Conservation (phyloP, 306 rosid genomes). For the Fragaria ananassa region DNA sequence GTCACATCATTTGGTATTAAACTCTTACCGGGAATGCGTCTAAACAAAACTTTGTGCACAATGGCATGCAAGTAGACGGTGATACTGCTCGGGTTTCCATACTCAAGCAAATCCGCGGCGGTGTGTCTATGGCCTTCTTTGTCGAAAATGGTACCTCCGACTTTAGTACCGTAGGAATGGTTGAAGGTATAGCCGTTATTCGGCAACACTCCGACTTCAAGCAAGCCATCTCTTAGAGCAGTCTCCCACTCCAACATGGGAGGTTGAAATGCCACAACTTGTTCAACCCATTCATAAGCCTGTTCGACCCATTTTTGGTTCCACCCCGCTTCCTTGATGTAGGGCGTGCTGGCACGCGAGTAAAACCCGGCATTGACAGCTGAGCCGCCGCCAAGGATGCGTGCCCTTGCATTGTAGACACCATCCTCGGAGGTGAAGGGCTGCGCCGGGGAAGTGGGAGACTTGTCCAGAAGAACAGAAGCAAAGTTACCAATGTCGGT, state of each 20-base stretch:
- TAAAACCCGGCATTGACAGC: slow-evolving; percentile 71
- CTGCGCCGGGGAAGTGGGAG: slow-evolving; percentile 54
- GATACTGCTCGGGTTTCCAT: slow-evolving; percentile 52
- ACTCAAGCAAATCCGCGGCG: slow-evolving; percentile 67
- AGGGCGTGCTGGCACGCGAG: slow-evolving; percentile 37
- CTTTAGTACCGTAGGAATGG: slow-evolving; percentile 60
- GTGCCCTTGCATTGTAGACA: slow-evolving; percentile 47
- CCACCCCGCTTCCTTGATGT: slow-evolving; percentile 48
- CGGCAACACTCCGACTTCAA: slow-evolving; percentile 63
- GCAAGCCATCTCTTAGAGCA: slow-evolving; percentile 54
- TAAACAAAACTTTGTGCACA: slow-evolving; percentile 54
- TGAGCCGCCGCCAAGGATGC: slow-evolving; percentile 63
- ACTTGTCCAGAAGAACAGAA: slow-evolving; percentile 37
- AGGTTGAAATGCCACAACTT: slow-evolving; percentile 52
- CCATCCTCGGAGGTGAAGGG: slow-evolving; percentile 62
- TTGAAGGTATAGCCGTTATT: slow-evolving; percentile 56
- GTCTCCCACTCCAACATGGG: slow-evolving; percentile 52
- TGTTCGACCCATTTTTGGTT: slow-evolving; percentile 32
- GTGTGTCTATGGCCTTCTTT: slow-evolving; percentile 55
- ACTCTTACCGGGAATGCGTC: slow-evolving; percentile 34
- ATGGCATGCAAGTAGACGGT: slow-evolving; percentile 63
- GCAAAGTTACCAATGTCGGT: slow-evolving; percentile 40
- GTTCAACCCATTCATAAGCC: slow-evolving; percentile 69
- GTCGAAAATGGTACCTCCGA: slow-evolving; percentile 70
- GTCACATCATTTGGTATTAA: neutral